Base-by-base conservation (phyloP, 106 monocot species). In the Dioscorea alata region DNA sequence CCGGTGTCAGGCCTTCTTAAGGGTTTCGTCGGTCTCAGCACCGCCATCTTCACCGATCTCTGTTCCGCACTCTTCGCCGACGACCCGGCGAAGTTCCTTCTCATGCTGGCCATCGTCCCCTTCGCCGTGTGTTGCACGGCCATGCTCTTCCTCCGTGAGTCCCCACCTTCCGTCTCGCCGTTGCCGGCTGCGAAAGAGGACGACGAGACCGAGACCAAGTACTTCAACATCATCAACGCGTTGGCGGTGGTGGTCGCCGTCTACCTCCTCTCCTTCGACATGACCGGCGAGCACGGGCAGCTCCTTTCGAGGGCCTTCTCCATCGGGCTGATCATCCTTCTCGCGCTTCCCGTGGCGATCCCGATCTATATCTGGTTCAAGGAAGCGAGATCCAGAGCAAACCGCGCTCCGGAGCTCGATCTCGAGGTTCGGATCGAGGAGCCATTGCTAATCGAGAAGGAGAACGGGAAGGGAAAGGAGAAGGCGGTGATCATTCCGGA, bases 41-140 rank as follows among this genome's bases (percentile, higher is more conserved):
- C 95, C 18, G 95, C 95, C 57, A 89, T 96, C 75, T 96, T 96
- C 84, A 96, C 95, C 50, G 91, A 96, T 33, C 59, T 96, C 73
- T 89, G 86, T 81, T 76, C 95, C 2, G 91, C 91, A 8, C 78
- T 96, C 14, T 96, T 96, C 71, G 66, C 79, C 61, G 75, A 86
- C 68, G 71, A 83, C 69, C 91, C 91, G 6, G 83, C 90, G 20
- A 69, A 78, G 33, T 90, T 90, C 64, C 79, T 90, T 50, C 50
- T 94, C 49, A 84, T 94, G 84, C 84, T 94, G 61, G 68, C 93
- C 35, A 50, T 94, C 33, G 80, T 78, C 22, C 93, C 93, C 15
- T 81, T 71, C 31, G 72, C 59, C n/a, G 79, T 90, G 70, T 94
- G 93, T 75, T 21, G 23, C 58, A 25, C 83, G 32, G 86, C 90